Conservation (phyloP, 495 filamentous ascomycete genomes). For the Trypethelium eluteriae region DNA sequence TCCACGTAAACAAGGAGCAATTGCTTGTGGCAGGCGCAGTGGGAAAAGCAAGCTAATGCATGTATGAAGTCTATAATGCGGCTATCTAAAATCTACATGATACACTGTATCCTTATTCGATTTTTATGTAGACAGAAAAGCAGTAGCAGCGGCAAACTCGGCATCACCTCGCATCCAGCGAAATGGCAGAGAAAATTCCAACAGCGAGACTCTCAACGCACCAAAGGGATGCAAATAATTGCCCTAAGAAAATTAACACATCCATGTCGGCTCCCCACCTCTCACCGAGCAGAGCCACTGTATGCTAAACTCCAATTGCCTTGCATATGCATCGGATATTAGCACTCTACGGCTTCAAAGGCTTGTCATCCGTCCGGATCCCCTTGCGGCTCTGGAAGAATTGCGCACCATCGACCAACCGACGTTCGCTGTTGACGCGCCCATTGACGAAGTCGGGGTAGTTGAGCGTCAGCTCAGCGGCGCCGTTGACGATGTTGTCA, state of each 20-base stretch:
- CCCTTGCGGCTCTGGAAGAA: slow-evolving; percentile 48
- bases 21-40: background rate
- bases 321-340: background rate
- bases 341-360: slow-evolving; percentile 19
- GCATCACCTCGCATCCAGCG: background rate
- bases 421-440: slow-evolving; percentile 77
- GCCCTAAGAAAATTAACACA: background rate
- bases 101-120: background rate
- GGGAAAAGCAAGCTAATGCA: background rate
- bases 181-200: background rate
- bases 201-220: background rate
- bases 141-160: background rate
- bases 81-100: slow-evolving; percentile 11
- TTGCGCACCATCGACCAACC: slow-evolving; percentile 72
- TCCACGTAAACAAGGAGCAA: background rate
- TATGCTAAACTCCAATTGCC: background rate
- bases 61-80: slow-evolving; percentile 11
- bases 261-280: background rate
- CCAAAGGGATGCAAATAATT: slow-evolving; percentile 1
- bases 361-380: slow-evolving; percentile 20
- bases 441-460: slow-evolving; percentile 98
- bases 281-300: background rate
- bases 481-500: slow-evolving; percentile 90
- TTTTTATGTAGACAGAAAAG: background rate
- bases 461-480: slow-evolving; percentile 92